Percentiles rank a stretch among this genome's conserved stretches.
These are phyloP conservation scores for Pythium volutum DNA, from an alignment of 352 stramenopile species.

Conservation along the genomic window DNA sequence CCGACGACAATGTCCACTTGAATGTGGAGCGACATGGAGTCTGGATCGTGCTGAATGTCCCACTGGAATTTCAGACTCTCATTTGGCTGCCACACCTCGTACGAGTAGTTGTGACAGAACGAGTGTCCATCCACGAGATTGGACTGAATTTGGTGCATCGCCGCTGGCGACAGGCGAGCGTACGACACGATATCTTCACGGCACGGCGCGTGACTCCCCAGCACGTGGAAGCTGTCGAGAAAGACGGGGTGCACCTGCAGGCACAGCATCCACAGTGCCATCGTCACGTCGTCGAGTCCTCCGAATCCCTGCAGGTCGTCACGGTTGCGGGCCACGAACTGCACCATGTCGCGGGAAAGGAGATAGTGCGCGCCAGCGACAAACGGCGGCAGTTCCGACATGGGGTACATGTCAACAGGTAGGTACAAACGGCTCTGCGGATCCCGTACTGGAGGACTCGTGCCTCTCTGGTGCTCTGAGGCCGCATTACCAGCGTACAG, in stretches of 20 bases:
- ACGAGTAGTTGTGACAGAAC: background rate
- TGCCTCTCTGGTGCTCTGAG: slow-evolving; percentile 2
- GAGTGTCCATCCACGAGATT: background rate
- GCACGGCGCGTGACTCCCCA: slow-evolving; percentile 30
- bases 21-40: slow-evolving; percentile 1
- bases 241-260: slow-evolving; percentile 44
- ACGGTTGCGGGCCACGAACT: slow-evolving; percentile 30
- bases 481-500: slow-evolving; percentile 39
- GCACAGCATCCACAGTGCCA: slow-evolving; percentile 50
- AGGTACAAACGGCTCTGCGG: slow-evolving; percentile 18
- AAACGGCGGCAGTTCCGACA: slow-evolving; percentile 32
- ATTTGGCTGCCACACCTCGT: background rate
- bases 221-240: slow-evolving; percentile 38
- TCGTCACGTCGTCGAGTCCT: slow-evolving; percentile 47
- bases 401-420: slow-evolving; percentile 26
- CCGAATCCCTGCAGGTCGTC: slow-evolving; percentile 5
- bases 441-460: slow-evolving; percentile 11
- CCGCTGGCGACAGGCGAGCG: slow-evolving; percentile 34
- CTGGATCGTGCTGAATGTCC: slow-evolving; percentile 6
- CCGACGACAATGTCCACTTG: background rate
- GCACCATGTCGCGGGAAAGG: slow-evolving; percentile 31
- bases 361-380: slow-evolving; percentile 37
- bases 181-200: slow-evolving; percentile 31
- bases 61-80: background rate
- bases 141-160: slow-evolving; percentile 20